These are phyloP conservation scores for Nicotiana otophora DNA, from an alignment of 257 asterid species.

Conservation along the genomic window DNA sequence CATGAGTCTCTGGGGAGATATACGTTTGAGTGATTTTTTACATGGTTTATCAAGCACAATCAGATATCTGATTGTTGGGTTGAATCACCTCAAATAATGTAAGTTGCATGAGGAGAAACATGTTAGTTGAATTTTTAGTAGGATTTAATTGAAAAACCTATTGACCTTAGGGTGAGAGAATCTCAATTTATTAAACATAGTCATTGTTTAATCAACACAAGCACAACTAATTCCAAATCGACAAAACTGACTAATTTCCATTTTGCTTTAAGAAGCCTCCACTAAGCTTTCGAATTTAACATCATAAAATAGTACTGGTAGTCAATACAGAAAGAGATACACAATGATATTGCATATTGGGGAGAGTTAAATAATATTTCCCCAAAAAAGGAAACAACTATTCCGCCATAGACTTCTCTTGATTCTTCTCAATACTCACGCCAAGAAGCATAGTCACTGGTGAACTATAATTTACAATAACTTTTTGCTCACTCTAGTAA, in stretches of 20 bases:
- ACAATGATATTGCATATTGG: background rate
- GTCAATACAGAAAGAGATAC: background rate
- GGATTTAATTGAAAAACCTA: too few species aligned
- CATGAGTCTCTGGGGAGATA: too few species aligned
- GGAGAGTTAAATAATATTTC: background rate
- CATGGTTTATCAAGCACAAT: too few species aligned
- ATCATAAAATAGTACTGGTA: background rate
- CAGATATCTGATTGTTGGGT: too few species aligned
- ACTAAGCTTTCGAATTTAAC: background rate
- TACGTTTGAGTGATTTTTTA: too few species aligned
- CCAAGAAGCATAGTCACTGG: constrained; percentile 18
- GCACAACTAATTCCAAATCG: background rate
- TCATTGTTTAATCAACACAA: too few species aligned
- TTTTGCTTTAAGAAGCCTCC: background rate
- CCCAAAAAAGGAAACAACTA: background rate
- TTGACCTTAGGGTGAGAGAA: too few species aligned
- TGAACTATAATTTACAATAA: constrained; percentile 33
- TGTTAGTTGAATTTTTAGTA: too few species aligned
- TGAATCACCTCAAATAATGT: too few species aligned
- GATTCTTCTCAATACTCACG: background rate
- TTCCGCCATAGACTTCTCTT: background rate
- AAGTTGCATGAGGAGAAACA: too few species aligned
- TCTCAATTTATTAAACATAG: too few species aligned
- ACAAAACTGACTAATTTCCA: background rate
- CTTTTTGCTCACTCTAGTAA: constrained; percentile 30